phyloP scores from a whole-genome alignment of 345 rosid genomes.

The Hypericum androsaemum region DNA sequence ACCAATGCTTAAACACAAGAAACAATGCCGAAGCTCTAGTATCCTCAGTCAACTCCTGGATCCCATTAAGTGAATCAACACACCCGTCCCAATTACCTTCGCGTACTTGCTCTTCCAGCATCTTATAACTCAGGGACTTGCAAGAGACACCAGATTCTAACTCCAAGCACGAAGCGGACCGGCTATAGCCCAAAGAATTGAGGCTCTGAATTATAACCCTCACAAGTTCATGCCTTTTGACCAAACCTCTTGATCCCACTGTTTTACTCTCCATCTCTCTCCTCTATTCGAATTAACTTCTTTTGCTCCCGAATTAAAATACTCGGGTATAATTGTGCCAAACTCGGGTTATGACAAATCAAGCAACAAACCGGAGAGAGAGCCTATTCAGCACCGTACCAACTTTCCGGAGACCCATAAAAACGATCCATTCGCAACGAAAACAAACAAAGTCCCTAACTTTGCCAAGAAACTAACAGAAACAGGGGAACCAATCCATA shows the following conservation, averaged over 20 bases:
- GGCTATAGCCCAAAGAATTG: slow-evolving; percentile 58
- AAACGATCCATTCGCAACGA: too few relatives aligned
- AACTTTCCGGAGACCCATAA: too few relatives aligned
- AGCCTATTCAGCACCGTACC: too few relatives aligned
- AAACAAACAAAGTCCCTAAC: too few relatives aligned
- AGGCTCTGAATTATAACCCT: slow-evolving; percentile 63
- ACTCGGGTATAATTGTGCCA: too few relatives aligned
- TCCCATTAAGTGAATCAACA: slow-evolving; percentile 29
- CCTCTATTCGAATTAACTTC: not conserved
- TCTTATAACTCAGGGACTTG: slow-evolving; percentile 36
- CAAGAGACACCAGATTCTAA: slow-evolving; percentile 44
- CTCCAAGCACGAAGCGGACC: slow-evolving; percentile 62
- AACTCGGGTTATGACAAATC: too few relatives aligned
- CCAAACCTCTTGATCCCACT: slow-evolving; percentile 53
- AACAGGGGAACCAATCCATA: too few relatives aligned
- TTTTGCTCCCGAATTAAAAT: too few relatives aligned
- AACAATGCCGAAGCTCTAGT: slow-evolving; percentile 43
- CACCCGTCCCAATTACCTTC: slow-evolving; percentile 65
- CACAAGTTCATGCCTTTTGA: slow-evolving; percentile 53
- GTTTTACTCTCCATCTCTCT: slow-evolving; percentile 39
- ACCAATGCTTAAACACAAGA: slow-evolving; percentile 53
- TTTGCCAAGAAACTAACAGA: too few relatives aligned
- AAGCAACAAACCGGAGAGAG: too few relatives aligned
- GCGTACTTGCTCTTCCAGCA: slow-evolving; percentile 51
- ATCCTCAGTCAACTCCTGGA: slow-evolving; percentile 36